These are phyloP conservation scores for Amanita jacksonii DNA, from an alignment of 768 basidiomycete genomes.

Conservation along the genomic window DNA sequence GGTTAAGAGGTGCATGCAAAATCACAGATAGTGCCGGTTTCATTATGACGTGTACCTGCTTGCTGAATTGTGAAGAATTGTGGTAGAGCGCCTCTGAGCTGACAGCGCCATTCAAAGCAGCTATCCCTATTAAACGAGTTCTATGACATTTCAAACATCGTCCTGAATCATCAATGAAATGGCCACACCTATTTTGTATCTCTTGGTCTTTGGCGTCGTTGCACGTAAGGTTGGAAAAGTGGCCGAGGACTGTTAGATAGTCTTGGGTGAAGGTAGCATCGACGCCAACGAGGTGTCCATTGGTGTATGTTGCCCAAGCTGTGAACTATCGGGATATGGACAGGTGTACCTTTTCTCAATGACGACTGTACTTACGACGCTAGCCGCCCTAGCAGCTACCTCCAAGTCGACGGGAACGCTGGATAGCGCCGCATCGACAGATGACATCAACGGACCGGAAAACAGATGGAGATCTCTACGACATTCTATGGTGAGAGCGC, in stretches of 20 bases:
- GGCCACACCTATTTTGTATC: constrained; percentile 56
- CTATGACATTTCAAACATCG: constrained; percentile 27
- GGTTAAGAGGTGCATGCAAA: constrained; percentile 47
- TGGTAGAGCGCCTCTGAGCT: constrained; percentile 80
- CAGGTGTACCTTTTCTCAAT: not conserved
- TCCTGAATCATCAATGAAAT: not conserved
- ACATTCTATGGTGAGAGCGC: constrained; percentile 79
- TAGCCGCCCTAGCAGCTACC: constrained; percentile 67
- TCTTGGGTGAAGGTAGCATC: constrained; percentile 60
- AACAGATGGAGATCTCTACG: constrained; percentile 72
- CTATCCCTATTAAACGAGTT: constrained; percentile 78
- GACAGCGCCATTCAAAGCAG: constrained; percentile 69
- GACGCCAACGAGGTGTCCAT: constrained; percentile 73
- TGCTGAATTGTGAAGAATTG: constrained; percentile 58
- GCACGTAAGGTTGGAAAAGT: constrained; percentile 56
- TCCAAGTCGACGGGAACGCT: constrained; percentile 60
- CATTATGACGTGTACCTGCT: constrained; percentile 63
- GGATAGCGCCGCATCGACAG: constrained; percentile 47
- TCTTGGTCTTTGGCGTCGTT: constrained; percentile 53
- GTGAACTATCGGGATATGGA: constrained; percentile 49
- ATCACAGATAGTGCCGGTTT: constrained; percentile 63
- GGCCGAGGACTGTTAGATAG: constrained; percentile 58
- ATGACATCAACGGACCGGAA: constrained; percentile 58
- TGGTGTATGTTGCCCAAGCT: constrained; percentile 87
- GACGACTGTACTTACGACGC: constrained; percentile 44